Evolutionary conservation across 805 yeast species (phyloP).

Genomic region (Suhomyces sp.): DNA sequence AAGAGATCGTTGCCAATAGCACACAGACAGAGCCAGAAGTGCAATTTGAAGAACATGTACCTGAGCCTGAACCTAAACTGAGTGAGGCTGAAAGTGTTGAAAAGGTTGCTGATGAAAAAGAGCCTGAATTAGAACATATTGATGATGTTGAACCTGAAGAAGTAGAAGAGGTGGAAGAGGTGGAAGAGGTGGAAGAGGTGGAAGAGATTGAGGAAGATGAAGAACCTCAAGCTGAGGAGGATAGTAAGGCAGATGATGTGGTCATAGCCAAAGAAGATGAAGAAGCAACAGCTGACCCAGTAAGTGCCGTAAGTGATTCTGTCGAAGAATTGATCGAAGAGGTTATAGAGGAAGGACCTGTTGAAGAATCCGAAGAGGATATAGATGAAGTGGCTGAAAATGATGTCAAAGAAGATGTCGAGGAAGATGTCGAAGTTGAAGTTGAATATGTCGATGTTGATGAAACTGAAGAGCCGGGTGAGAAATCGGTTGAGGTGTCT

Average conservation of each 20-base stretch:
- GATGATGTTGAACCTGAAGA: background rate
- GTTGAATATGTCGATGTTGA: background rate
- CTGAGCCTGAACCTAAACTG: background rate
- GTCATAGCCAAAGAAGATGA: constrained; percentile 2
- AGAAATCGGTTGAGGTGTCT: background rate
- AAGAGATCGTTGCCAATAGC: background rate
- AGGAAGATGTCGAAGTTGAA: background rate
- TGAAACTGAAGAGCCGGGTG: background rate
- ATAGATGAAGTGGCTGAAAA: background rate
- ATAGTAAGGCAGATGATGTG: background rate
- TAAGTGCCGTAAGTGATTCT: background rate
- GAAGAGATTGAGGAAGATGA: constrained; percentile 1
- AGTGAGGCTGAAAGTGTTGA: background rate
- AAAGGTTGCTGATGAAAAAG: background rate
- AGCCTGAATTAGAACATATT: background rate
- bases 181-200: background rate
- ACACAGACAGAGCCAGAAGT: background rate
- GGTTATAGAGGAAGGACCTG: constrained; percentile 4
- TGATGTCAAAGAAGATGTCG: background rate
- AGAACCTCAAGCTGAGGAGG: constrained; percentile 4
- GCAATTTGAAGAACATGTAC: background rate
- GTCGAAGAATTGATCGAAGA: constrained; percentile 5
- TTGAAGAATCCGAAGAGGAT: background rate
- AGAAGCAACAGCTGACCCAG: background rate
- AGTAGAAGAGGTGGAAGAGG: too few species aligned